Evolutionary conservation across 2,329 filamentous ascomycete genomes (phyloP).

Genomic region (Decorospora gaudefroyi): DNA sequence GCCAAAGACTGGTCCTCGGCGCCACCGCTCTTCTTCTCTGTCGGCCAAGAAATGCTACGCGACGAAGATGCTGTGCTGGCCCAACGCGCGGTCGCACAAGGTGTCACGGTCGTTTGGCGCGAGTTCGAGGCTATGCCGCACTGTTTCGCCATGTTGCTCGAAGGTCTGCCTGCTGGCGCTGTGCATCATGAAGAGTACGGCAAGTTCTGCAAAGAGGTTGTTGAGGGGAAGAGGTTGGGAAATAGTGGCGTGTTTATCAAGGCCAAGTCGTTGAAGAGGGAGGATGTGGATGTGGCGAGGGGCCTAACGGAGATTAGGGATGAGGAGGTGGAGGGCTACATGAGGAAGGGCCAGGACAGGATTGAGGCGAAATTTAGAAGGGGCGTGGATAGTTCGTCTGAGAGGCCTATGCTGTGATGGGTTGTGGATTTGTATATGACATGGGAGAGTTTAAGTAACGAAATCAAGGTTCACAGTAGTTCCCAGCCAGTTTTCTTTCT

Average conservation of each 20-base stretch:
- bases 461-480: too few relatives aligned
- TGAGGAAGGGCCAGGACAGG: conserved; percentile 33
- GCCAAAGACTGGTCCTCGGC: conserved; percentile 62
- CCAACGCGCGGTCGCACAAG: conserved; percentile 59
- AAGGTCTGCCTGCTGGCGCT: conserved; percentile 33
- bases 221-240: conserved; percentile 25
- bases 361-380: conserved; percentile 29
- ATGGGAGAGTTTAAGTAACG: background rate
- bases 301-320: conserved; percentile 39
- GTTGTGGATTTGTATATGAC: background rate
- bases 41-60: conserved; percentile 72
- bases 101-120: conserved; percentile 66
- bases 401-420: conserved; percentile 27
- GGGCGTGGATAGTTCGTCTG: conserved; percentile 21
- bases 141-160: conserved; percentile 59
- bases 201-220: conserved; percentile 38
- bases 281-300: conserved; percentile 29
- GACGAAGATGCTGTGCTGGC: conserved; percentile 70
- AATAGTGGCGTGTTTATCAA: conserved; percentile 34
- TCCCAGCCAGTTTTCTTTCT: too few relatives aligned
- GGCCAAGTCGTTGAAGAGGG: conserved; percentile 40
- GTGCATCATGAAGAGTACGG: conserved; percentile 48
- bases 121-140: conserved; percentile 84
- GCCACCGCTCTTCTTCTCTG: conserved; percentile 69
- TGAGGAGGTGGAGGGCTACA: conserved; percentile 37